These are phyloP conservation scores for Testicularia cyperi DNA, from an alignment of 1,284 basidiomycete species.

Conservation along the genomic window DNA sequence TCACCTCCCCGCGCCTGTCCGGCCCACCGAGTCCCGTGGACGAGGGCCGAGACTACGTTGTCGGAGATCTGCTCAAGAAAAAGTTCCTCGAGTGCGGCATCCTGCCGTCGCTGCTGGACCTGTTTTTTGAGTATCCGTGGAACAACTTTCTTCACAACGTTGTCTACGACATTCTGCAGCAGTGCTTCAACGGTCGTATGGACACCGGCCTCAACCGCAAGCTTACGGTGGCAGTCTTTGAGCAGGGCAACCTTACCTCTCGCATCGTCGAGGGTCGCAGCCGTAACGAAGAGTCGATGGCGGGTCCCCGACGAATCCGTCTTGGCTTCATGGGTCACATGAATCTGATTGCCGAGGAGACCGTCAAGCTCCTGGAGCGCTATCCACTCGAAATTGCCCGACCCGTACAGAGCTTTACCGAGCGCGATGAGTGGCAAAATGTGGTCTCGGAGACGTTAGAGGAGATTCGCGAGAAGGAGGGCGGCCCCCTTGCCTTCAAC, in stretches of 20 bases:
- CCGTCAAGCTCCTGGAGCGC: conserved; percentile 78
- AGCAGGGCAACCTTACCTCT: conserved; percentile 46
- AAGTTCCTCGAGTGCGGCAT: conserved; percentile 55
- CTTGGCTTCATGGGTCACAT: conserved; percentile 94
- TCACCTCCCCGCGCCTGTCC: conserved; percentile 40
- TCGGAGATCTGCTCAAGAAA: conserved; percentile 54
- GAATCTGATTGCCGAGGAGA: conserved; percentile 86
- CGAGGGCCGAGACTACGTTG: conserved; percentile 41
- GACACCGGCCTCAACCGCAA: conserved; percentile 51
- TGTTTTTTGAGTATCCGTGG: conserved; percentile 95
- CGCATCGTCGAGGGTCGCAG: conserved; percentile 53
- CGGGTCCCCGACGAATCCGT: conserved; percentile 48
- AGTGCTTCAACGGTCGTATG: conserved; percentile 86
- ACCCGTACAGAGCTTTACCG: conserved; percentile 27
- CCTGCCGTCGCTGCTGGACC: conserved; percentile 49
- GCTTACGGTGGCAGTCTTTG: conserved; percentile 54
- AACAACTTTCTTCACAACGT: conserved; percentile 98
- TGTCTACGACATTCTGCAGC: conserved; percentile 93
- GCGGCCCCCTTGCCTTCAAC: conserved; percentile 55
- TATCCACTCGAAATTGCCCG: conserved; percentile 67
- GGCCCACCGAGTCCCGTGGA: conserved; percentile 46
- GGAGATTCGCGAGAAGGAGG: conserved; percentile 54
- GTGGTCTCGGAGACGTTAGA: conserved; percentile 53
- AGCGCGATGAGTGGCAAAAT: conserved; percentile 52
- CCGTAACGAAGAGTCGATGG: conserved; percentile 48